phyloP scores from a whole-genome alignment of 257 asterid species.

The Nicotiana knightiana region DNA sequence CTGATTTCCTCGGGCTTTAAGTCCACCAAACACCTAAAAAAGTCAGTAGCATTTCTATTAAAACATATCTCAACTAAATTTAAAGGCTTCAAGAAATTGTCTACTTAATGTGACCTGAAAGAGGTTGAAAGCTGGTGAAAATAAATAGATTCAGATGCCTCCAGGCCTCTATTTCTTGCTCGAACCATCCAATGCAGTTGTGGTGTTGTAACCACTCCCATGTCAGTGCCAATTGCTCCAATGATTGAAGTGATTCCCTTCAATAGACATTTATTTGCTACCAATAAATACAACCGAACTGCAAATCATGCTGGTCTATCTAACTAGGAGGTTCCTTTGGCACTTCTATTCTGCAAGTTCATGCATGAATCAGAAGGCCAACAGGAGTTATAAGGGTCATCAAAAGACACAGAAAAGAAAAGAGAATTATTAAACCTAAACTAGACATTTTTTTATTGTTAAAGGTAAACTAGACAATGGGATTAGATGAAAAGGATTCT shows the following conservation, averaged over 20 bases:
- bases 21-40: slow-evolving; percentile 64
- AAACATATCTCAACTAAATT: slow-evolving; percentile 3
- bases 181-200: slow-evolving; percentile 98
- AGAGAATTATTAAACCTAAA: slow-evolving; percentile 2
- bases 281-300: not conserved
- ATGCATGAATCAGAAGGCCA: not conserved
- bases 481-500: no score
- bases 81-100: not conserved
- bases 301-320: not conserved
- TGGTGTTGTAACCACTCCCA: slow-evolving; percentile 87
- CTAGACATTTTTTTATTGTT: not conserved
- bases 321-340: not conserved
- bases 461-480: no score
- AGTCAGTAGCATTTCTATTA: slow-evolving; percentile 6
- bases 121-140: slow-evolving; percentile 60
- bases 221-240: slow-evolving; percentile 53
- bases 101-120: slow-evolving; percentile 48
- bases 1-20: slow-evolving; percentile 45
- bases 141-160: slow-evolving; percentile 63
- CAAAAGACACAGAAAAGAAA: not conserved
- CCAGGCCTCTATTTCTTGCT: slow-evolving; percentile 58
- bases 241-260: slow-evolving; percentile 67
- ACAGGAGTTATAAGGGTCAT: not conserved
- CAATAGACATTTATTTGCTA: not conserved
- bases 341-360: not conserved